Base-by-base conservation (phyloP, 257 asterid genomes). In the Nicotiana obtusifolia region DNA sequence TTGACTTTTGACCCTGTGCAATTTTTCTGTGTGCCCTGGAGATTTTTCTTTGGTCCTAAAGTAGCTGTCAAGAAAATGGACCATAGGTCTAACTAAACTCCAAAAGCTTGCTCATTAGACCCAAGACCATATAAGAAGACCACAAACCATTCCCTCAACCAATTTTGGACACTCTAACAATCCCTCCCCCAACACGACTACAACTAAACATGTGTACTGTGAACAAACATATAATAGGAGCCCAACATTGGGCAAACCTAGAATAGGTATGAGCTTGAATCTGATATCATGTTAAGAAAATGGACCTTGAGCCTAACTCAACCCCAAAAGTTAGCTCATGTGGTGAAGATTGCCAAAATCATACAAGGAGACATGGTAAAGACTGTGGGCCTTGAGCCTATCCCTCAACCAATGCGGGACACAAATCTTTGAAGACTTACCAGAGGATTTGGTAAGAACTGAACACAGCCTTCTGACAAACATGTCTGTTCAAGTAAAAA, bases 281-380 rank as follows among this genome's bases (percentile, higher is more conserved):
- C 20, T 71, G 35, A 44, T 44, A 44, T 22, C 78, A 71, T 22
- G 35, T 44, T 71, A 24, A 49, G 37, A 49, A 47, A 22, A 7
- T 22, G 33, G 41, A 47, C 62, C 41, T 73, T 73, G 61, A 20
- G 79, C 79, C 79, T 73, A 73, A 47, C 61, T 73, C 5, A 31
- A 14, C 41, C 15, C 22, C 16, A 22, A 47, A 73, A 73, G 79
- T 47, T 73, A 22, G 61, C 41, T 73, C 22, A 13, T 47, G 62
- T 0, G 61, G 24, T 24, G 61, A 24, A 8, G 52, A 47, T 24
- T 22, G 14, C 79, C 41, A 47, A 73, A 47, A 73, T 47, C 79
- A 73, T 73, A 44, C 60, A 73, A 73, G 79, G 73, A 73, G 79
- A 22, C 41, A 24, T 47, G 41, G 24, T 73, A 47, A 73, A 22